Evolutionary conservation across 441 rosid species (phyloP), one percentile per base, ranked within the genome.

Genomic region (Adansonia rubrostipa): DNA sequence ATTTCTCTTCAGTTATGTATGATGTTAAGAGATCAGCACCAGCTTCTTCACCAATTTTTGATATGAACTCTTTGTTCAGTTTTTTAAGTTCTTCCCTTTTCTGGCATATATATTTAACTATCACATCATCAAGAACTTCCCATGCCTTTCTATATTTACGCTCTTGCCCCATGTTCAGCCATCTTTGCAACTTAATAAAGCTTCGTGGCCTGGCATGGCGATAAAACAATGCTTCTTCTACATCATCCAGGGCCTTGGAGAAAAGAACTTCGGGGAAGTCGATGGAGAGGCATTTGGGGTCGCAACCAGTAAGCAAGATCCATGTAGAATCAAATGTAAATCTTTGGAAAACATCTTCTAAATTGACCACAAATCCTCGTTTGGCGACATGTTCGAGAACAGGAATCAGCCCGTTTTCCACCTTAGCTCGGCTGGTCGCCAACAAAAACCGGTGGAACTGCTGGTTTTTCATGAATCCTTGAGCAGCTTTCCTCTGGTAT

Each of bases 341-440:
- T 66, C 90, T 80, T 47, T 87, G 86, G 47, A 89, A 80, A 17
- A 87, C 20, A 71, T 87, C 89, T 82, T 88, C 84, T 3, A 86
- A 76, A 42, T 88, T 87, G n/a, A 88, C 78, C 17, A 70, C 71
- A 10, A 40, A 53, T 8, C 82, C 84, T 65, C 69, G 74, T 51
- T 77, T 28, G 48, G 85, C 73, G 54, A 73, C 82, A 54, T 84
- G 85, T 2, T 86, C 84, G 3, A 89, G 82, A 51, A 86, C 58
- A 10, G 86, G 89, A 1, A 85, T 61, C n/a, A 89, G 81, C 20
- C 84, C 84, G 11, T 82, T 76, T 40, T 79, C 76, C 66, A 89
- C 62, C 82, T 85, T 87, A 7, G 72, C 81, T 58, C 28, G 51
- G 78, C 60, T 85, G 3, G 85, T 82, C 50, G 62, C 75, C 40